Evolutionary conservation across 2,329 filamentous ascomycete genomes (phyloP).

Genomic region (Diaporthe sp.): DNA sequence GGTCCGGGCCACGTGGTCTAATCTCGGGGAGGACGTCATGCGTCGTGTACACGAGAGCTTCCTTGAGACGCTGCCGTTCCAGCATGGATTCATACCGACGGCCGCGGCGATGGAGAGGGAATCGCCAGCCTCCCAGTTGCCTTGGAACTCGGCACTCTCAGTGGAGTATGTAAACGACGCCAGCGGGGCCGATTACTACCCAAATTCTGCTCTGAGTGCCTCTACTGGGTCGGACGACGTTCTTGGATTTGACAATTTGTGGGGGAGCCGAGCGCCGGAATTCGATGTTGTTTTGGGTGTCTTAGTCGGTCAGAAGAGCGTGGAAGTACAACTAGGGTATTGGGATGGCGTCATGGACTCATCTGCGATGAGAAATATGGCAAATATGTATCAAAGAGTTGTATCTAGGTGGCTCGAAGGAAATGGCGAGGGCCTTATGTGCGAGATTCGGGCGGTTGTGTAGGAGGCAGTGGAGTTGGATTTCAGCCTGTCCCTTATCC

Average conservation of each 20-base stretch:
- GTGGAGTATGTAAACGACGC: background rate
- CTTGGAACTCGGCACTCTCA: background rate
- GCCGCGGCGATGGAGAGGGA: background rate
- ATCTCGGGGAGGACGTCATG: background rate
- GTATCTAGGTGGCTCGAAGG: background rate
- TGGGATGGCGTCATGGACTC: background rate
- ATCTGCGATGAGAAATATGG: background rate
- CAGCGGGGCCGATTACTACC: background rate
- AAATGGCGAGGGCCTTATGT: background rate
- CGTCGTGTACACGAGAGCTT: background rate
- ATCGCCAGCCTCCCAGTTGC: background rate
- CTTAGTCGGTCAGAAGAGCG: background rate
- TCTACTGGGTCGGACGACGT: background rate
- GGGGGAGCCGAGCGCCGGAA: background rate
- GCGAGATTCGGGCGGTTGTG: background rate
- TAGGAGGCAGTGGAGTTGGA: background rate
- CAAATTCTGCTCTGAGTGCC: background rate
- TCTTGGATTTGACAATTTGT: background rate
- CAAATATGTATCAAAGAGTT: background rate
- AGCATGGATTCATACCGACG: background rate
- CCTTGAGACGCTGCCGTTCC: background rate
- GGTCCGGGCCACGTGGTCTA: background rate
- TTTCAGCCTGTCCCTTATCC: background rate
- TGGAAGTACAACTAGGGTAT: background rate
- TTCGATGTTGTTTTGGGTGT: background rate